Conservation (phyloP, 495 filamentous ascomycete genomes). For the Lentithecium fluviatile region DNA sequence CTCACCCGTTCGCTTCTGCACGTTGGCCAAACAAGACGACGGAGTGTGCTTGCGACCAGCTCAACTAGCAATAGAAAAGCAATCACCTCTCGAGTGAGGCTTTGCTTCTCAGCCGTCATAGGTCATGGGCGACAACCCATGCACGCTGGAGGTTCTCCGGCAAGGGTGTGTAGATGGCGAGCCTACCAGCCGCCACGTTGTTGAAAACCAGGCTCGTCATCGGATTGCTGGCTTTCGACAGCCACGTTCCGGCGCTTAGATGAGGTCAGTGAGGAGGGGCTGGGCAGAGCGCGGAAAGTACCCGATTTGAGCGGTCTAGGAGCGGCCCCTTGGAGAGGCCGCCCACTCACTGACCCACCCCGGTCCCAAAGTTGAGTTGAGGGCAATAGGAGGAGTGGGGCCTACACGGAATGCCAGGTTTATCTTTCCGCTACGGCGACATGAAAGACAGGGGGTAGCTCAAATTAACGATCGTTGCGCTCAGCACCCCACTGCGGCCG, state of each 20-base stretch:
- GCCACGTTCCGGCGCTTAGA: not conserved
- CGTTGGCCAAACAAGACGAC: conserved; percentile 13
- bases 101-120: conserved; percentile 4
- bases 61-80: conserved; percentile 18
- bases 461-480: conserved; percentile 7
- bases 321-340: too few relatives aligned
- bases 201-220: conserved; percentile 12
- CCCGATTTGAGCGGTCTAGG: too few relatives aligned
- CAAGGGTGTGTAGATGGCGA: conserved; percentile 11
- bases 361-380: conserved; percentile 13
- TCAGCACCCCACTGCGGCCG: too few relatives aligned
- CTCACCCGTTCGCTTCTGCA: conserved; percentile 15
- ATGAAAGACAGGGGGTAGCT: conserved; percentile 4
- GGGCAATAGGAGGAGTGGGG: conserved; percentile 3
- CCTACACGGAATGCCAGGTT: not conserved
- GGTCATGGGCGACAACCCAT: not conserved
- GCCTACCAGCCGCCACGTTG: conserved; percentile 7
- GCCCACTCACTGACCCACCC: conserved; percentile 4
- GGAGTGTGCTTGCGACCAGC: conserved; percentile 6
- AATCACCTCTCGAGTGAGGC: conserved; percentile 3
- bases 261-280: not conserved
- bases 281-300: too few relatives aligned
- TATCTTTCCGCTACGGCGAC: conserved; percentile 1
- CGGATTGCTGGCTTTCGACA: conserved; percentile 4
- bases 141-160: not conserved